Evolutionary conservation across 768 basidiomycete species (phyloP), one percentile per base, ranked within the genome.

Genomic region (Phylloporus sp.): DNA sequence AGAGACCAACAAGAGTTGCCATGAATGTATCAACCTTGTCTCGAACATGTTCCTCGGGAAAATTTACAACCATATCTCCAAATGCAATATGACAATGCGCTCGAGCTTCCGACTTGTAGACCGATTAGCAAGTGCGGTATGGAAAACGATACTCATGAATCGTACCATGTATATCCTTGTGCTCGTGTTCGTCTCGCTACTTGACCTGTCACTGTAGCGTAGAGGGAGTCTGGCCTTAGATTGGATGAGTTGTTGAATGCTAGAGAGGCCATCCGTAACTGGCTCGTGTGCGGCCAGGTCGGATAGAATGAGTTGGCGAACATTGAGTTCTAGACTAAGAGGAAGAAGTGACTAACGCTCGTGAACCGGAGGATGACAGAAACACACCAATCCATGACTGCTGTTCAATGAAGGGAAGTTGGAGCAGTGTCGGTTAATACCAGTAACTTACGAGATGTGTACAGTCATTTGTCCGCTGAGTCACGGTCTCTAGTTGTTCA

Each of bases 71-170:
- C 42, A 90, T 73, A 59, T 90, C 82, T 29, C 85, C 88, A 54
- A 90, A 92, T 2, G 88, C 87, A 50, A 90, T 84, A 53, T 86
- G 86, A 67, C 83, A 87, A 54, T 88, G 86, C 13, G 82, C 79
- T 44, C 80, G 73, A 3, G 85, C 83, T 10, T 80, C 78, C 17
- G 85, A 69, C 90, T 92, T 48, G 23, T 33, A 52, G 46, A 27
- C 40, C 11, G 8, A 50, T 37, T 31, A 55, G 36, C 17, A 29
- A 26, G 15, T 17, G 24, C 36, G 11, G 38, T 17, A 14, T 11
- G 20, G 37, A 41, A 32, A 1, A 46, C 17, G 22, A 32, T 18
- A 26, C 7, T 15, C 15, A 10, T 15, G 6, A 43, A 6, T 20
- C 78, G 29, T 62, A 84, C 86, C 83, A 86, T 87, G 65, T 71